phyloP scores from a whole-genome alignment of 2,329 filamentous ascomycete genomes.

The Xylariaceae sp. region DNA sequence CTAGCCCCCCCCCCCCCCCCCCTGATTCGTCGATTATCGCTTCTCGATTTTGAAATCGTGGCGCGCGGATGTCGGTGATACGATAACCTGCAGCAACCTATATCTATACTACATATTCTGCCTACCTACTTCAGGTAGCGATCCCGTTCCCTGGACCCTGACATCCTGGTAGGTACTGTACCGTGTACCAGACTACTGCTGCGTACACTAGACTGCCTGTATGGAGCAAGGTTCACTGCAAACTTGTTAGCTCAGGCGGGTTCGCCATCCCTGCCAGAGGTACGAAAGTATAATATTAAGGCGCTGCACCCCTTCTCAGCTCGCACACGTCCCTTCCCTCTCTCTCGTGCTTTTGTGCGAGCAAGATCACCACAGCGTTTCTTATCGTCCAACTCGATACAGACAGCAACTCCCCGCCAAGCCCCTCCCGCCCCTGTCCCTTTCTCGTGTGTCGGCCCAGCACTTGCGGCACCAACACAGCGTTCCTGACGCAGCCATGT shows the following conservation, averaged over 20 bases:
- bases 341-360: conserved; percentile 1
- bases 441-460: neutral
- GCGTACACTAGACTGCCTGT: neutral
- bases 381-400: neutral
- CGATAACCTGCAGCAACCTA: too few species aligned
- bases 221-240: conserved; percentile 8
- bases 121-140: neutral
- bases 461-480: neutral
- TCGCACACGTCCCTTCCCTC: neutral
- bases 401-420: neutral
- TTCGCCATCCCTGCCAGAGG: neutral
- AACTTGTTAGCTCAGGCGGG: neutral
- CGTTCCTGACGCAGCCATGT: conserved; percentile 24
- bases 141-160: neutral
- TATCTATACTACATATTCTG: too few species aligned
- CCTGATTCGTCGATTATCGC: too few species aligned
- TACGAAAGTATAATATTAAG: conserved; percentile 21
- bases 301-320: conserved; percentile 10
- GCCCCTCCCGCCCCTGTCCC: neutral
- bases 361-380: neutral
- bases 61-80: too few species aligned
- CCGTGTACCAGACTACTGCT: too few species aligned
- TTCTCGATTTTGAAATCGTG: too few species aligned
- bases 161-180: conserved; percentile 4
- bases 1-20: too few species aligned